Evolutionary conservation across 345 rosid genomes (phyloP).

Genomic region (Sisymbrium altissimum): DNA sequence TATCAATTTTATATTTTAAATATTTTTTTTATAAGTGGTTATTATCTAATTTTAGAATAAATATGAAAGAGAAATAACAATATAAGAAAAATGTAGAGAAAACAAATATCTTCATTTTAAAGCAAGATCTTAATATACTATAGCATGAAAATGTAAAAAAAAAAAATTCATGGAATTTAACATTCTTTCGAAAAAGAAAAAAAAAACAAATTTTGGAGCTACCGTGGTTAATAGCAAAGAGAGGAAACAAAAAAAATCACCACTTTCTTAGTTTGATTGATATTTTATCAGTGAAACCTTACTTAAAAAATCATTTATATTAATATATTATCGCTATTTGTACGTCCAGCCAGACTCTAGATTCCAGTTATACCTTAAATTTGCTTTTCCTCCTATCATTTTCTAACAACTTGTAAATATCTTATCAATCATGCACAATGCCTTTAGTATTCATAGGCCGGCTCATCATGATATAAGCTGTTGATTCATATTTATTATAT

Average conservation of each 20-base stretch:
- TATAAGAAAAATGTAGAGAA: no score
- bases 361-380: conserved; percentile 9
- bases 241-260: background rate
- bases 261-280: background rate
- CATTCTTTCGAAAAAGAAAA: no score
- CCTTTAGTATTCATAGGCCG: conserved; percentile 25
- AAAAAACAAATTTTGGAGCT: no score
- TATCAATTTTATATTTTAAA: no score
- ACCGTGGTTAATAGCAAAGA: background rate
- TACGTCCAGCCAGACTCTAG: background rate
- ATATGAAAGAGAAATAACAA: background rate
- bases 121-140: no score
- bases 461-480: conserved; percentile 20
- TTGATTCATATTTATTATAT: background rate
- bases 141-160: no score
- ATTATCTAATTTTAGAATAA: background rate
- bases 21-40: no score
- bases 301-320: no score
- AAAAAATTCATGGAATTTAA: no score
- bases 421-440: conserved; percentile 18
- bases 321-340: background rate
- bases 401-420: conserved; percentile 29
- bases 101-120: no score
- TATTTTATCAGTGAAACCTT: no score
- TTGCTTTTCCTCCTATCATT: conserved; percentile 14